Evolutionary conservation across 2,329 filamentous ascomycete genomes (phyloP), one percentile per base, ranked within the genome.

Genomic region (Pestalotiopsis sp.): DNA sequence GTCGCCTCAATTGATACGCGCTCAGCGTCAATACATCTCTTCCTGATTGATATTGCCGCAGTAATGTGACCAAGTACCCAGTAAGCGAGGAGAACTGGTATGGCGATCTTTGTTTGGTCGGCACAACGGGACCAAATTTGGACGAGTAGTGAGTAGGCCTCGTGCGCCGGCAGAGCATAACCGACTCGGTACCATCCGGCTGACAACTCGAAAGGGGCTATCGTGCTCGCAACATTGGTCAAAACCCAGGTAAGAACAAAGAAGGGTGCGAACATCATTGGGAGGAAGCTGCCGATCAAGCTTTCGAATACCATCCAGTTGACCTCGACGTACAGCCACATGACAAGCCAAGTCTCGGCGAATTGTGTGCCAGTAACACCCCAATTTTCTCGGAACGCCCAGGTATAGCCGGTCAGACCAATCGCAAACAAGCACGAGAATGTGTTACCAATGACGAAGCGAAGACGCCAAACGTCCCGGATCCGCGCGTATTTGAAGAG

Each of bases 291-390:
- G 13, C 41, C 41, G 0, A 82, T 81, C 59, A 83, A 78, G n/a
- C 79, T 75, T 68, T 86, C 84, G 2, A 85, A 75, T 14, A 79
- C 76, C 17, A 82, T 75, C 66, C 84, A 83, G 69, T 85, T 82
- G 65, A 82, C 70, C 72, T 83, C 81, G 31, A 79, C 80, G 20
- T 81, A 81, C 1, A 85, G 76, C 83, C 82, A 85, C 4, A 84
- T 67, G 0, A 73, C 70, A 73, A 83, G 77, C 83, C 83, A 85
- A 4, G 76, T 81, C 5, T 83, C 73, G 0, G 76, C 75, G 69
- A 83, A 85, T 69, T 84, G 82, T 7, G 68, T 72, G 1, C 75
- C 80, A 59, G 76, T 76, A 7, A 84, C 80, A 13, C 74, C 20
- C 83, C 83, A 84, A 12, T 72, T 74, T 17, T 78, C 70, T 1